These are phyloP conservation scores for Pulveroboletus sp. DNA, from an alignment of 1,284 basidiomycete genomes.

Conservation along the genomic window DNA sequence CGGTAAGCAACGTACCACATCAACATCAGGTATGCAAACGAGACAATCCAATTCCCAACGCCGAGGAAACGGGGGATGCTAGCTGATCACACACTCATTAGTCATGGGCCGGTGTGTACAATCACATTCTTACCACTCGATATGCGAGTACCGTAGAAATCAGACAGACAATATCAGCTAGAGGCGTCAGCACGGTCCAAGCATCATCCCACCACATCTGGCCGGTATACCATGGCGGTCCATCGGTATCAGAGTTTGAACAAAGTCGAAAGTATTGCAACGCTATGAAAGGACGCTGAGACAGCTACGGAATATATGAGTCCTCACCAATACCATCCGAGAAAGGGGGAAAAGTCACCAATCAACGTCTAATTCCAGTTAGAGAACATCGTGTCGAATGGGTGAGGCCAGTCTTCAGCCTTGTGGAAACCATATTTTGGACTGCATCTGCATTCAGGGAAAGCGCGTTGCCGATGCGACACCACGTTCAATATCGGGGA, in stretches of 20 bases:
- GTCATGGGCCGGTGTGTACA: not conserved
- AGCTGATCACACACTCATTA: slow-evolving; percentile 6
- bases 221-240: slow-evolving; percentile 14
- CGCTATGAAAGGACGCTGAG: slow-evolving; percentile 23
- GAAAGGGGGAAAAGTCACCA: slow-evolving; percentile 9
- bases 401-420: no score
- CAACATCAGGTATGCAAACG: slow-evolving; percentile 23
- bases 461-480: no score
- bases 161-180: slow-evolving; percentile 19
- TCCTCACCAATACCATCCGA: not conserved
- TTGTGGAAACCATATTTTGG: no score
- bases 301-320: slow-evolving; percentile 13
- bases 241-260: slow-evolving; percentile 32
- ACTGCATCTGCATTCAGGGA: no score
- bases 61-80: slow-evolving; percentile 10
- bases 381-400: slow-evolving; percentile 19
- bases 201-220: slow-evolving; percentile 36
- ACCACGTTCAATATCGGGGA: no score
- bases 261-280: slow-evolving; percentile 27
- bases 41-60: slow-evolving; percentile 16
- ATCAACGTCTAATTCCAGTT: slow-evolving; percentile 5
- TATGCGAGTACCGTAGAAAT: slow-evolving; percentile 7
- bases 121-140: not conserved
- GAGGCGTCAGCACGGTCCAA: slow-evolving; percentile 20
- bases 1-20: slow-evolving; percentile 27